phyloP scores from a whole-genome alignment of 768 basidiomycete genomes.

The Phaeotremella skinneri region DNA sequence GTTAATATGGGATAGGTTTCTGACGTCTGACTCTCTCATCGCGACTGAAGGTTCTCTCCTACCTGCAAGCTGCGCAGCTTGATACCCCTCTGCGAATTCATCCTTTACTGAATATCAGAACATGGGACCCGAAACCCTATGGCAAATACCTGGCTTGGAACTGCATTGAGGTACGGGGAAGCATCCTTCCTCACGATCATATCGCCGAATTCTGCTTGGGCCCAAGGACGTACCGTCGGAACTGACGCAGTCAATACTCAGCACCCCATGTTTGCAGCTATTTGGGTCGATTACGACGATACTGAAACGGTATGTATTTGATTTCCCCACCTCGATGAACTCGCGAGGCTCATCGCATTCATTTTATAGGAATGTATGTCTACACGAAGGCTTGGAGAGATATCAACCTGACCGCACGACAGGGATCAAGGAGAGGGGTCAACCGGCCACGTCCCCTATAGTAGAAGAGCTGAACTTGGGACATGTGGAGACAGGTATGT shows the following conservation, averaged over 20 bases:
- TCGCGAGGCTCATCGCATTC: not conserved
- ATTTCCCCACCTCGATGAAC: not conserved
- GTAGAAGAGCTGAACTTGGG: conserved; percentile 51
- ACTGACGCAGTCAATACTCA: conserved; percentile 15
- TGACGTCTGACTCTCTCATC: not conserved
- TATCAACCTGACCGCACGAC: not conserved
- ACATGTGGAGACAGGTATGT: conserved; percentile 48
- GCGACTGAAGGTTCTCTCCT: conserved; percentile 34
- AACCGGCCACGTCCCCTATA: conserved; percentile 51
- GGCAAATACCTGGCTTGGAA: conserved; percentile 49
- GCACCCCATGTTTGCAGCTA: conserved; percentile 52
- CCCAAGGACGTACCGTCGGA: conserved; percentile 1
- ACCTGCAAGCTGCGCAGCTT: conserved; percentile 50
- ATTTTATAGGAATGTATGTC: conserved; percentile 39
- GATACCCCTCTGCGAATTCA: conserved; percentile 47
- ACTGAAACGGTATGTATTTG: conserved; percentile 44
- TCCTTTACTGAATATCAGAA: conserved; percentile 45
- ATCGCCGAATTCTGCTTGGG: not conserved
- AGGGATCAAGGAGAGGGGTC: conserved; percentile 53
- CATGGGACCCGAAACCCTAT: conserved; percentile 51
- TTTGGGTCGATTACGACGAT: conserved; percentile 52
- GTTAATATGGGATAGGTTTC: not conserved
- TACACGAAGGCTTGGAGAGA: too few relatives aligned
- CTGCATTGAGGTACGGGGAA: conserved; percentile 41
- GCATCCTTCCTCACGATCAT: not conserved